Base-by-base conservation (phyloP, 2,329 filamentous ascomycete genomes). In the Xylariaceae sp. region DNA sequence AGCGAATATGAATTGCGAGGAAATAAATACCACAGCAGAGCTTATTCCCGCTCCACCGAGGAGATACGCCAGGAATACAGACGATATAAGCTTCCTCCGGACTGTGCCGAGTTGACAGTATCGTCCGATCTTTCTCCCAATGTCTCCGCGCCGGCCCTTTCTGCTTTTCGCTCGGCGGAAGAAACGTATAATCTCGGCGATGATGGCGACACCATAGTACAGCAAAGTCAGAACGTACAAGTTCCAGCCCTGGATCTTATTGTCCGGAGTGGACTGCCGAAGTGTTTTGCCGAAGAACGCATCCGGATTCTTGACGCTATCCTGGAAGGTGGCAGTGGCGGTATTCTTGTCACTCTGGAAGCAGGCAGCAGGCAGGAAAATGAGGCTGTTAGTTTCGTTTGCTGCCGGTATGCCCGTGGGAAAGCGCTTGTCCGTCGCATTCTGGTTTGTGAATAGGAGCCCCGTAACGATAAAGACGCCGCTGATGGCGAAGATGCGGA, bases 301-400 rank as follows among this genome's bases (percentile, higher is more conserved):
- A 0, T 45, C n/a, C 2, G 53, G 53, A 33, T 29, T 62, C 21
- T 56, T 40, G 9, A 65, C 64, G 17, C 43, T 53, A 7, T 66
- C 53, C 7, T 37, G 21, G 26, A 68, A 56, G 2, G 60, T 65
- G n/a, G 28, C 44, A 7, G 29, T 9, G 5, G 50, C 54, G 1
- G 48, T 48, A 16, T 40, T 48, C 3, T 45, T 34, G 8, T 37
- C 52, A 12, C 37, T 58, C 58, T 74, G 67, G 59, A 73, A 74
- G 56, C 72, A 74, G 5, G 68, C 70, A 1, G 71, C 71, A 0
- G 69, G 65, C 19, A 73, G 58, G 31, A 74, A 66, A 44, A 74
- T 56, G 9, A 58, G 29, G 39, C 62, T 65, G 14, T 64, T 60
- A 8, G 56, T 56, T 17, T 63, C 60, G 26, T 62, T 61, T 1